Evolutionary conservation across 371 early-diverging fungal species (phyloP).

Genomic region (Mucor lusitanicus): DNA sequence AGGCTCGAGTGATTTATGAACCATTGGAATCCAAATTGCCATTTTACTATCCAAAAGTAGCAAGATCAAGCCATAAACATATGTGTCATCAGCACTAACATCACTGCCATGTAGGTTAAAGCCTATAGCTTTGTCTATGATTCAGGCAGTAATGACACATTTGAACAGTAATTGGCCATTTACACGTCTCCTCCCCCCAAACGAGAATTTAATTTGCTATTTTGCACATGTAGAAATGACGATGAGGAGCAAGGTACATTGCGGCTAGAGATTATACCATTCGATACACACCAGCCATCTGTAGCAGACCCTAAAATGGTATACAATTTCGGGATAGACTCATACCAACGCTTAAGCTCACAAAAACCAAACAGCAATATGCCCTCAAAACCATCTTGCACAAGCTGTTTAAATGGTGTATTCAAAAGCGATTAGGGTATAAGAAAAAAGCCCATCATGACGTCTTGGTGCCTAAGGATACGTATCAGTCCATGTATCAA

Average conservation of each 20-base stretch:
- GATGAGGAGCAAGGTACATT: slow-evolving; percentile 15
- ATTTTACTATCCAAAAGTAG: slow-evolving; percentile 77
- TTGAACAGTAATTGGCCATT: background rate
- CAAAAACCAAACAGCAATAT: slow-evolving; percentile 42
- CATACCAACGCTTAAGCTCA: background rate
- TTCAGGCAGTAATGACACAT: background rate
- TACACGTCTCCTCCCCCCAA: background rate
- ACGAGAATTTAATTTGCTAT: slow-evolving; percentile 1
- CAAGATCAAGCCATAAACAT: background rate
- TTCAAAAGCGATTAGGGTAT: slow-evolving; percentile 73
- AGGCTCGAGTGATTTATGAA: slow-evolving; percentile 25
- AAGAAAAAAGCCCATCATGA: slow-evolving; percentile 75
- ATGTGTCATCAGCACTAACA: background rate
- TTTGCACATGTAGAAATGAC: background rate
- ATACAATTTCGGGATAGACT: background rate
- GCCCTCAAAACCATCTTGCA: slow-evolving; percentile 67
- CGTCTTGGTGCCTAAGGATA: slow-evolving; percentile 68
- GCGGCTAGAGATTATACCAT: slow-evolving; percentile 37
- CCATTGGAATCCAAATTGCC: slow-evolving; percentile 47
- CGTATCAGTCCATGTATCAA: slow-evolving; percentile 63
- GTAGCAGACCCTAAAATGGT: slow-evolving; percentile 55
- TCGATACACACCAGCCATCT: slow-evolving; percentile 3
- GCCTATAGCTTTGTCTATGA: slow-evolving; percentile 48
- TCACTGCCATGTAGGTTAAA: slow-evolving; percentile 23
- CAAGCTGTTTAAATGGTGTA: slow-evolving; percentile 79